Conservation (phyloP, 805 yeast genomes). For the Hanseniaspora taiwanica region DNA sequence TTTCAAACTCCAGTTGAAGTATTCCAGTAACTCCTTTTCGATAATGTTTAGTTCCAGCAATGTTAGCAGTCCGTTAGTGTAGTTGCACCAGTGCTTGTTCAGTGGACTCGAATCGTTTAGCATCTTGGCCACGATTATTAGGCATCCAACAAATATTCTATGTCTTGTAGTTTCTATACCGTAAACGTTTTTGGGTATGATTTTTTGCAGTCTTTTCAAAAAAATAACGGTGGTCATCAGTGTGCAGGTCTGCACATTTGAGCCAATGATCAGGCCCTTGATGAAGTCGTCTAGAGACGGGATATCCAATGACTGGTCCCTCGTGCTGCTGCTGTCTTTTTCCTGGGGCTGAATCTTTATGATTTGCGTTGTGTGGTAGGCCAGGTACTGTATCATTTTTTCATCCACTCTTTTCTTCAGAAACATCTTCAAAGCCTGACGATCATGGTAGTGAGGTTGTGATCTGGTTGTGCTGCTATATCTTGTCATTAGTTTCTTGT, state of each 20-base stretch:
- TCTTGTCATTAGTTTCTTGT: no score
- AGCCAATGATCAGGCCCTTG: slow-evolving; percentile 53
- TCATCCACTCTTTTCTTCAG: slow-evolving; percentile 16
- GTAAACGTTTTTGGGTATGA: slow-evolving; percentile 74
- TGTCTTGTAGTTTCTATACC: slow-evolving; percentile 92
- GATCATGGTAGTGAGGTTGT: background rate
- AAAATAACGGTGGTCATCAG: slow-evolving; percentile 86
- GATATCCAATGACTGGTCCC: slow-evolving; percentile 11
- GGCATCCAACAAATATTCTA: slow-evolving; percentile 78
- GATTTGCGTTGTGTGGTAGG: slow-evolving; percentile 17
- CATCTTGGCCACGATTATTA: slow-evolving; percentile 83
- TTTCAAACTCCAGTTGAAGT: slow-evolving; percentile 75
- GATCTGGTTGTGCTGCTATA: no score
- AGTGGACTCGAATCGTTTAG: slow-evolving; percentile 90
- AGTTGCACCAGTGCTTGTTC: slow-evolving; percentile 91
- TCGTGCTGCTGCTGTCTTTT: slow-evolving; percentile 10
- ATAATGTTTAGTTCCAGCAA: slow-evolving; percentile 77
- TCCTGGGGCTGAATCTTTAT: slow-evolving; percentile 9
- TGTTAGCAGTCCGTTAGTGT: slow-evolving; percentile 74
- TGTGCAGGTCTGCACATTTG: slow-evolving; percentile 91
- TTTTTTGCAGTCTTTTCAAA: slow-evolving; percentile 58
- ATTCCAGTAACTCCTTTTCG: slow-evolving; percentile 73
- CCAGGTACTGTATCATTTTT: slow-evolving; percentile 20
- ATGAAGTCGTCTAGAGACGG: slow-evolving; percentile 54
- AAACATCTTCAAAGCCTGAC: slow-evolving; percentile 17